phyloP scores from a whole-genome alignment of 108 stramenopile species.

The Schizochytrium sp. region DNA sequence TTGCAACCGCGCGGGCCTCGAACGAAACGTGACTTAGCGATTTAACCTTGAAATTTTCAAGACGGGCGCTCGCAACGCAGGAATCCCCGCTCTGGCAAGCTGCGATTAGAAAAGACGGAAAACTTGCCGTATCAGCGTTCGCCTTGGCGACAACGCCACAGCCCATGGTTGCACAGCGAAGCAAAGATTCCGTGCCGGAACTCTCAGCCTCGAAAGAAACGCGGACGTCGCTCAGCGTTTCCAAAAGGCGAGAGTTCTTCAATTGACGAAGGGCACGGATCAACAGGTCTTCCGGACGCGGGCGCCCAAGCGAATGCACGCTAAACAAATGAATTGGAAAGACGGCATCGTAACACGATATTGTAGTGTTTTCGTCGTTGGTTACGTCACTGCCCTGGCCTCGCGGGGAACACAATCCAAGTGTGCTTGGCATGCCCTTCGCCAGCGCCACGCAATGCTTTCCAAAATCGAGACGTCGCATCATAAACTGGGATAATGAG shows the following conservation, averaged over 20 bases:
- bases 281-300: not conserved
- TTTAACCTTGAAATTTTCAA: no score
- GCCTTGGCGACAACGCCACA: no score
- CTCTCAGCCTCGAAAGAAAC: no score
- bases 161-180: no score
- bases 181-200: no score
- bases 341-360: not conserved
- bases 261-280: not conserved
- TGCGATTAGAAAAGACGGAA: no score
- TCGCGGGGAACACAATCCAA: not conserved
- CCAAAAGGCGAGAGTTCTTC: not conserved
- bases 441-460: not conserved
- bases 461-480: not conserved
- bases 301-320: not conserved
- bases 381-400: not conserved
- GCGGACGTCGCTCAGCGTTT: not conserved
- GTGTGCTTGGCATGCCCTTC: not conserved
- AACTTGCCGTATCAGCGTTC: no score
- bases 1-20: no score
- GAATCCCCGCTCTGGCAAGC: no score
- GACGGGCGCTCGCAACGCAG: no score
- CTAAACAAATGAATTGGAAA: not conserved
- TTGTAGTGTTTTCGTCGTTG: not conserved
- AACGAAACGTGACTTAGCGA: no score
- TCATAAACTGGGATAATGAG: not conserved